Conservation (phyloP, 2,329 filamentous ascomycete species). For the Cladophialophora bantiana region DNA sequence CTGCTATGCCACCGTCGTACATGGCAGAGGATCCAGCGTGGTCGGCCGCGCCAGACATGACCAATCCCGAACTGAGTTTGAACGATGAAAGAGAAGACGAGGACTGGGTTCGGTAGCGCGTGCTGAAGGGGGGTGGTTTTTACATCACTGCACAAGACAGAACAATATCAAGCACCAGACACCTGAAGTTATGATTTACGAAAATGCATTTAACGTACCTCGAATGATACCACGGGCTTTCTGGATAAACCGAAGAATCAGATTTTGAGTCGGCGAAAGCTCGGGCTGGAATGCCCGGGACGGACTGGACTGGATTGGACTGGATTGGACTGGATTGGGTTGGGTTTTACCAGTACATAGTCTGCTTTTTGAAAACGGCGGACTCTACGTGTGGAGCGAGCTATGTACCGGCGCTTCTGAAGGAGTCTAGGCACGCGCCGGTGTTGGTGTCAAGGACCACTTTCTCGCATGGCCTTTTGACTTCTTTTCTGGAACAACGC, state of each 20-base stretch:
- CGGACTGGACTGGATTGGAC: not conserved
- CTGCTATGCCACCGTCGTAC: conserved; percentile 16
- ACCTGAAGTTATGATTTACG: conserved; percentile 6
- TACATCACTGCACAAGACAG: not conserved
- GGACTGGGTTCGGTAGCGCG: conserved; percentile 38
- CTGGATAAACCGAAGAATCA: conserved; percentile 8
- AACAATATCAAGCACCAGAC: conserved; percentile 3
- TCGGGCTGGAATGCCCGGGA: not conserved
- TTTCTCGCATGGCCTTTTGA: not conserved
- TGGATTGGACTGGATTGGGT: not conserved
- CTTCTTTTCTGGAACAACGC: not conserved
- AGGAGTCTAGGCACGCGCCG: not conserved
- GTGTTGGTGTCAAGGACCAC: not conserved
- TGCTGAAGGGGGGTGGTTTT: not conserved
- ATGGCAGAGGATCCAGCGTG: conserved; percentile 39
- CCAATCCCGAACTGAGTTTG: conserved; percentile 33
- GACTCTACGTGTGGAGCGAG: not conserved
- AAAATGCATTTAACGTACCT: conserved; percentile 5
- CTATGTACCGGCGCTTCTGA: not conserved
- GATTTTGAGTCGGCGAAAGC: conserved; percentile 5
- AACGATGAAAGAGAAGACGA: conserved; percentile 40
- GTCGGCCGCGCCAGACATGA: conserved; percentile 38
- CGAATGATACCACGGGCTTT: conserved; percentile 5
- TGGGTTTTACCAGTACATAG: not conserved
- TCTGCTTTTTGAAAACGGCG: not conserved